These are phyloP conservation scores for Aspergillus asperescens DNA, from an alignment of 495 filamentous ascomycete genomes.

Conservation along the genomic window DNA sequence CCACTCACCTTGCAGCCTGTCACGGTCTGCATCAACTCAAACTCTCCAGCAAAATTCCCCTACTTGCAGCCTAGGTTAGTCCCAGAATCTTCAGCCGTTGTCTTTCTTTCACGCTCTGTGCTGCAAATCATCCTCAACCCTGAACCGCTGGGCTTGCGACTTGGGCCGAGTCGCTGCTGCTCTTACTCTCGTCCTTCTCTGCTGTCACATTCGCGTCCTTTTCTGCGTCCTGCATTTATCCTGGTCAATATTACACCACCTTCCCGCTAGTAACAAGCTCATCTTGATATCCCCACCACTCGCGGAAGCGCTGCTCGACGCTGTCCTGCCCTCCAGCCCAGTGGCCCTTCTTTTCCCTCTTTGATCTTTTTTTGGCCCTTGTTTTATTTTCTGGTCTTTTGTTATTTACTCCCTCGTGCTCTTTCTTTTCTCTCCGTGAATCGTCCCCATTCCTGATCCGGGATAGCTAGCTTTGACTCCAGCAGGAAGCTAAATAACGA, in stretches of 20 bases:
- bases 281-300: slow-evolving; percentile 27
- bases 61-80: slow-evolving; percentile 10
- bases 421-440: slow-evolving; percentile 11
- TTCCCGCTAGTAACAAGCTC: slow-evolving; percentile 38
- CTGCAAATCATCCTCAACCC: slow-evolving; percentile 32
- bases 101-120: no score
- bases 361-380: slow-evolving; percentile 7
- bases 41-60: slow-evolving; percentile 3
- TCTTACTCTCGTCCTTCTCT: slow-evolving; percentile 4
- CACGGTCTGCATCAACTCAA: no score
- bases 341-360: slow-evolving; percentile 13
- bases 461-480: slow-evolving; percentile 14
- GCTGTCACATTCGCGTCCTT: slow-evolving; percentile 22
- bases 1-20: no score
- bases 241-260: slow-evolving; percentile 42
- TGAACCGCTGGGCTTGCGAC: slow-evolving; percentile 2
- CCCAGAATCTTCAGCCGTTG: slow-evolving; percentile 17
- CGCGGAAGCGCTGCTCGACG: slow-evolving; percentile 15
- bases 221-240: slow-evolving; percentile 37
- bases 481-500: slow-evolving; percentile 43
- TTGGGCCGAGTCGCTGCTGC: slow-evolving; percentile 5
- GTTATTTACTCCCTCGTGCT: slow-evolving; percentile 9
- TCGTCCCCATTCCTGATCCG: slow-evolving; percentile 15
- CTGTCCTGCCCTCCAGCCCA: slow-evolving; percentile 14
- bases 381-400: neutral